Percentiles rank a stretch among this genome's conserved stretches.
Evolutionary conservation across 495 filamentous ascomycete species (phyloP).

Genomic region (Neurospora discreta): DNA sequence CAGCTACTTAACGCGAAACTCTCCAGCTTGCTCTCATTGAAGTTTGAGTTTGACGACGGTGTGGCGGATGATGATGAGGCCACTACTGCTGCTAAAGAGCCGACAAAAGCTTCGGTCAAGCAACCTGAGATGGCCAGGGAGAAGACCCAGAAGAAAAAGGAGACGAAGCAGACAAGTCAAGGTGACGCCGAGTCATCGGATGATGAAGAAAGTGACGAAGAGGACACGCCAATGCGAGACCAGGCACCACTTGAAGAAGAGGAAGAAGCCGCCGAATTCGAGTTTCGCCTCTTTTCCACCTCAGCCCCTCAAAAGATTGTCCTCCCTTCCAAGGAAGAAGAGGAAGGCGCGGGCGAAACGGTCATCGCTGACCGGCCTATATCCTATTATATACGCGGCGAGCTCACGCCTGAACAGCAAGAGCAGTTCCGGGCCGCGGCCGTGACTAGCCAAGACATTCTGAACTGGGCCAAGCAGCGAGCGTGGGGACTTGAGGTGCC

Average conservation of each 20-base stretch:
- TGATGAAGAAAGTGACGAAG: background rate
- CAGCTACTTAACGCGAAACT: constrained; percentile 30
- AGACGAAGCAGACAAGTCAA: constrained; percentile 1
- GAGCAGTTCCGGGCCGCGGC: constrained; percentile 27
- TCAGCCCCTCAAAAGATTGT: constrained; percentile 26
- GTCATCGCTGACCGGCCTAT: constrained; percentile 27
- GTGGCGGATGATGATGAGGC: background rate
- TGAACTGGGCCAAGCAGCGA: constrained; percentile 26
- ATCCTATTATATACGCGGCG: constrained; percentile 34
- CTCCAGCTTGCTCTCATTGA: constrained; percentile 26
- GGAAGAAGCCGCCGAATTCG: constrained; percentile 29
- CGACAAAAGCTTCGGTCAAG: background rate
- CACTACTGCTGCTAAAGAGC: background rate
- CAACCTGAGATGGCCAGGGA: background rate
- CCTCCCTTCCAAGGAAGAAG: constrained; percentile 17
- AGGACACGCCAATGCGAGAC: background rate
- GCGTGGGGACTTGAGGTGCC: constrained; percentile 44
- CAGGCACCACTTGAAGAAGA: constrained; percentile 2
- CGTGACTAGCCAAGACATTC: constrained; percentile 34
- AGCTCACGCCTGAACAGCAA: constrained; percentile 19
- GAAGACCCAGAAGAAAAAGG: background rate
- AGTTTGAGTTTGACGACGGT: constrained; percentile 9
- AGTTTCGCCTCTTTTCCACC: constrained; percentile 44
- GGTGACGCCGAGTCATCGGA: background rate
- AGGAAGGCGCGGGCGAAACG: constrained; percentile 23